phyloP scores from a whole-genome alignment of 129 eudicot genomes.

The Solidago caesia region DNA sequence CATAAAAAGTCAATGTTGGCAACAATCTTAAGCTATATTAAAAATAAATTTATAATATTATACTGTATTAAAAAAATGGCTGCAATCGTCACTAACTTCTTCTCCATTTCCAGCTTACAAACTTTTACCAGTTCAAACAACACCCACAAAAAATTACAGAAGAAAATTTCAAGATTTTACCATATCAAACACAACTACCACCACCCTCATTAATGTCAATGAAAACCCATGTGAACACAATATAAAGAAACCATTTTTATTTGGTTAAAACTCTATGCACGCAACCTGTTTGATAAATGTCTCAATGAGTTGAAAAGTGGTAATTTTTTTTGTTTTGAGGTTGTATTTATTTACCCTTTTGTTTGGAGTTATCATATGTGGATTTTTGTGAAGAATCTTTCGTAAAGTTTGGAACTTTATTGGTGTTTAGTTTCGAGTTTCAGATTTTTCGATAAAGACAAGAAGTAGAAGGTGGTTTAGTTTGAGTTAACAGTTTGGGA shows the following conservation, averaged over 20 bases:
- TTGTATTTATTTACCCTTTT: background rate
- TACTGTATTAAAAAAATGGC: constrained; percentile 6
- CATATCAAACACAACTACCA: constrained; percentile 22
- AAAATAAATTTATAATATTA: too few relatives aligned
- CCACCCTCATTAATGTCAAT: constrained; percentile 39
- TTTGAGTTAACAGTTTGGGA: constrained; percentile 27
- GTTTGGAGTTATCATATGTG: constrained; percentile 18
- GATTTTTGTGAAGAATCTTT: background rate
- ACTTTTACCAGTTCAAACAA: constrained; percentile 35
- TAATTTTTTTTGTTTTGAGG: constrained; percentile 20
- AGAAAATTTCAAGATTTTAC: constrained; percentile 18
- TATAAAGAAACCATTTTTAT: background rate
- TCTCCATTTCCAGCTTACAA: constrained; percentile 16
- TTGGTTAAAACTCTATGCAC: constrained; percentile 14
- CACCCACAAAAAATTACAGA: constrained; percentile 22
- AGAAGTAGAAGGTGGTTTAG: constrained; percentile 15
- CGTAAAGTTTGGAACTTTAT: constrained; percentile 21
- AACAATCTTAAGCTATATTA: background rate
- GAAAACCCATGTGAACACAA: constrained; percentile 24
- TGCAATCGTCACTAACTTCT: constrained; percentile 29
- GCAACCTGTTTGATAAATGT: constrained; percentile 27
- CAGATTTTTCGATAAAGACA: constrained; percentile 24
- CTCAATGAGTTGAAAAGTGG: constrained; percentile 16
- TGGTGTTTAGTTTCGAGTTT: constrained; percentile 21
- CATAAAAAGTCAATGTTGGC: background rate